Evolutionary conservation across 140 eudicot species (phyloP), one percentile per base, ranked within the genome.

Genomic region (Oenanthe javanica): DNA sequence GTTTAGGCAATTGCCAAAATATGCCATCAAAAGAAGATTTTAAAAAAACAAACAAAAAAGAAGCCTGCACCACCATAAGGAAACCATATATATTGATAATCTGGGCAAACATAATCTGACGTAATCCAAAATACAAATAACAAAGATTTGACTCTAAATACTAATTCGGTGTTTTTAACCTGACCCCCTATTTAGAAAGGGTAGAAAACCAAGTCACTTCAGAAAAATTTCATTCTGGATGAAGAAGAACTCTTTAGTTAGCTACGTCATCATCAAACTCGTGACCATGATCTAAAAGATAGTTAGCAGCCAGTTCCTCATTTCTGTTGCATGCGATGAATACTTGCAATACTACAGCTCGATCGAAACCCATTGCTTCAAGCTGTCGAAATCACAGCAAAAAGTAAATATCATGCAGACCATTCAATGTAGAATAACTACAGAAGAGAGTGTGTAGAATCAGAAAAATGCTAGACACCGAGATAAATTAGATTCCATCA

Each of bases 271-370:
- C 89, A 2, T 87, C 90, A 67, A 89, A 87, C 81, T 87, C 93
- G 14, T 89, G 83, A 82, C 85, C 85, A 77, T 89, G 89, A 79
- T 89, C 93, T 50, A 89, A 79, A 6, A 89, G 89, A 80, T 86
- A 89, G 76, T 86, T 86, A 4, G 93, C 93, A 75, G 92, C 90
- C 84, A 89, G 81, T 84, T 86, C 92, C 82, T 89, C 92, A 40
- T 89, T 87, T 83, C 87, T 89, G 90, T 89, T 89, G 90, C 93
- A 89, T 2, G 93, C 93, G 25, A 89, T 81, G 63, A 51, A 89
- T n/a, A 89, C 93, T 79, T 89, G 84, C 84, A 89, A 47, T 70
- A 87, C 93, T 72, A 87, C 11, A 50, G 86, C 86, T 63, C 89
- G 90, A 55, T 84, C 86, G 25, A 86, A 89, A 45, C 93, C 93